Base-by-base conservation (phyloP, 179 eudicot species). In the Dionaea muscipula region DNA sequence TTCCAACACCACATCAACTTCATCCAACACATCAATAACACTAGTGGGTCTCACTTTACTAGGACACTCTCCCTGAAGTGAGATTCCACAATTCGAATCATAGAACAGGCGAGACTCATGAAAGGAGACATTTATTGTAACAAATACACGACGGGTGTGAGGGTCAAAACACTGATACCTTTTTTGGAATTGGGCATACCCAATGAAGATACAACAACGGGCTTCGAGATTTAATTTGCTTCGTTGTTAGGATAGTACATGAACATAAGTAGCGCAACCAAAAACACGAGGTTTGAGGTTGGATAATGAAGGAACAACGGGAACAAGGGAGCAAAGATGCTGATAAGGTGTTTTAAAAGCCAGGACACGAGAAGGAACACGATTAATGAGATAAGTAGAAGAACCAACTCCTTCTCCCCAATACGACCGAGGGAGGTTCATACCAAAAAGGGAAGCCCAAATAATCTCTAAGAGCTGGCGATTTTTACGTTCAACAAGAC, bases 81-180 rank as follows among this genome's bases (percentile, higher is more conserved):
- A 43, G 19, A 27, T 1, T 0, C n/a, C 18, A 1, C 33, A n/a
- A n/a, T n/a, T 40, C 40, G 45, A 14, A 17, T 52, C 45, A 22
- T 46, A 62, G n/a, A n/a, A n/a, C n/a, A 0, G 66, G 51, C 28
- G 51, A 0, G 12, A 26, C 43, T 61, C 66, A 9, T 27, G 41
- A 21, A 52, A 61, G 2, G 52, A 41, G 10, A 21, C 66, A 52
- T 52, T 41, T 11, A 61, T 39, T 6, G 66, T 51, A 18, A 61
- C 58, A 41, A 51, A 57, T 19, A 41, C 23, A 4, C 28, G 51
- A 5, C 11, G 31, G 21, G 50, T 51, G n/a, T 28, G 16, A 13
- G 66, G 66, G 20, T 53, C 66, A 31, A 27, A 61, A 22, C 66
- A 61, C 25, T 43, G 11, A 41, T 61, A 52, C 1, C 66, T 49